Evolutionary conservation across 2,329 filamentous ascomycete species (phyloP).

Genomic region (Sarocladium strictum): DNA sequence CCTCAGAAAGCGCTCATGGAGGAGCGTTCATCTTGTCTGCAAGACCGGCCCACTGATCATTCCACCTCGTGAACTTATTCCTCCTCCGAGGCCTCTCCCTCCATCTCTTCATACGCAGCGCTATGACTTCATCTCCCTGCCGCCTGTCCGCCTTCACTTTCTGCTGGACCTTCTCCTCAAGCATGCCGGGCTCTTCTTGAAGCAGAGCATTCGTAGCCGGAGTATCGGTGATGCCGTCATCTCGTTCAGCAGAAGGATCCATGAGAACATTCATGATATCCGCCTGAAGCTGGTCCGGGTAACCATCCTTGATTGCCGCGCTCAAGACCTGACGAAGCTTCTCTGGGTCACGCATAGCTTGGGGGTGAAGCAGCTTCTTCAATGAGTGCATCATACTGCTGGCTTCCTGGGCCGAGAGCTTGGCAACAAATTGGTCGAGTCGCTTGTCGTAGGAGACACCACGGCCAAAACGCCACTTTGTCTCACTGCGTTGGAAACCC

Average conservation of each 20-base stretch:
- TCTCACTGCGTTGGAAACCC: constrained; percentile 8
- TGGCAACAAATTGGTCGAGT: constrained; percentile 17
- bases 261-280: neutral
- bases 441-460: constrained; percentile 19
- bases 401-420: constrained; percentile 17
- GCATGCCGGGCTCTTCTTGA: neutral
- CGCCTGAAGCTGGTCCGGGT: neutral
- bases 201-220: neutral
- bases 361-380: no score
- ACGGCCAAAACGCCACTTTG: constrained; percentile 15
- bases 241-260: neutral
- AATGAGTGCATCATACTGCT: constrained; percentile 23
- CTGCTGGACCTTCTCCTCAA: neutral
- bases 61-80: constrained; percentile 1
- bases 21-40: neutral
- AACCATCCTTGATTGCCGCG: neutral
- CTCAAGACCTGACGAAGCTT: neutral
- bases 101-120: neutral
- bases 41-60: neutral
- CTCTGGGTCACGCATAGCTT: no score
- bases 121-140: neutral
- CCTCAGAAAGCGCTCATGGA: no score
- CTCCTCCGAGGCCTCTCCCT: neutral
- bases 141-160: neutral
- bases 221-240: neutral